Base-by-base conservation (phyloP, 1,139 yeast species). In the Hemisphaericaspora subhashii region DNA sequence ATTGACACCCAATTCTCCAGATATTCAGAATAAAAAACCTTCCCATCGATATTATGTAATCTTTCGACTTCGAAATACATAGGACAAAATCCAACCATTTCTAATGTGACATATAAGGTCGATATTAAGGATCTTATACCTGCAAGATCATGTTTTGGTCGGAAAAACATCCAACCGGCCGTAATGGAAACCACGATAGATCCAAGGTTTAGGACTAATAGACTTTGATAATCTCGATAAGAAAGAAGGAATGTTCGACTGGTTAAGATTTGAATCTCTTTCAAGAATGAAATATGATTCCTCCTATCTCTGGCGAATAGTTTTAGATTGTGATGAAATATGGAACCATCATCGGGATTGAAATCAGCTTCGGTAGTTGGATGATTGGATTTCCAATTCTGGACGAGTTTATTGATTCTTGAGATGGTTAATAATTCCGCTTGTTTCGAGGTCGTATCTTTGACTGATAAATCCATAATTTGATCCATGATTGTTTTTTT, bases 81-180 rank as follows among this genome's bases (percentile, higher is more conserved):
- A 33, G 87, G 78, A 41, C 82, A 60, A 54, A 86, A 85, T 3
- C 87, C 85, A 54, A 85, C 81, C 16, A 84, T 65, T 36, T 87
- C 85, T 38, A 76, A 63, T 31, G 83, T 70, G 2, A 79, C 80
- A 60, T 87, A 87, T 6, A 86, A 57, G 1, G 80, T 63, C 1
- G 90, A 83, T 8, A 83, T 72, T 3, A 67, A 64, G 0, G 94
- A 74, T 47, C 95, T 64, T 5, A 86, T 74, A 8, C 95, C 95
- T 0, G 84, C 74, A 22, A 81, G 51, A 11, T 81, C 72, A 3
- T 75, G 73, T 15, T 70, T 77, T 0, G 92, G 88, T 47, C 76
- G 75, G 57, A 64, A 84, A 53, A 83, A 88, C 41, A 86, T 74
- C 90, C 94, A 86, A 0, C 96, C 96, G 34, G 78, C 66, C 17